Evolutionary conservation across 176 grass and related monocot genomes (phyloP).

Genomic region (Elymus sibiricus): DNA sequence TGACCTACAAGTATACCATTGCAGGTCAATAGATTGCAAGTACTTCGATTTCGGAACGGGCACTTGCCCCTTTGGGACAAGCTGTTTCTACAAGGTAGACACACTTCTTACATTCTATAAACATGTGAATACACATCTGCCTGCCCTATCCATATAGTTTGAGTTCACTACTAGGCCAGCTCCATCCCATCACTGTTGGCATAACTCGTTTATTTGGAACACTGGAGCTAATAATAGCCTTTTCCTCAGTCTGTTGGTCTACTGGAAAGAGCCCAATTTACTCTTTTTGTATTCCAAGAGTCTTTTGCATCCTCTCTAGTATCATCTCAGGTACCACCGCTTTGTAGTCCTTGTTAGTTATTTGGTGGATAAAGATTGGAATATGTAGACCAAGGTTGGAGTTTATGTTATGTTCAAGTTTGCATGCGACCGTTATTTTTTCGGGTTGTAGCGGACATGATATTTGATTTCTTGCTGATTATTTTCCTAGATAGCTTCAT

Average conservation of each 20-base stretch:
- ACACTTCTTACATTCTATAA: constrained; percentile 22
- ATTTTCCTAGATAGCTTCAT: neutral
- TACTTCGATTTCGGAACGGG: constrained; percentile 93
- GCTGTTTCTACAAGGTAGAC: constrained; percentile 76
- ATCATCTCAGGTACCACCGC: neutral
- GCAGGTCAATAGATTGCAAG: constrained; percentile 98
- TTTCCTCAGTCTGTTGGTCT: neutral
- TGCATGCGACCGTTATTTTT: neutral
- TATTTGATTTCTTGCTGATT: neutral
- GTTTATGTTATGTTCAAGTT: neutral
- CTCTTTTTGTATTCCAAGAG: neutral
- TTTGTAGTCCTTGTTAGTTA: neutral
- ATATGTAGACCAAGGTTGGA: neutral
- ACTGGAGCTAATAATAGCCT: neutral
- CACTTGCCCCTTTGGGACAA: constrained; percentile 85
- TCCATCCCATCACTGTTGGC: neutral
- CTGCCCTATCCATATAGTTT: neutral
- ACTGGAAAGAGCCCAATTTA: neutral
- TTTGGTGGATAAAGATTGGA: constrained; percentile 7
- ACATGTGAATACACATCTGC: neutral
- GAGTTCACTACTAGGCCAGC: neutral
- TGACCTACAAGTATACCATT: constrained; percentile 28
- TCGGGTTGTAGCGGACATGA: neutral
- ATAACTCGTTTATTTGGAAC: neutral
- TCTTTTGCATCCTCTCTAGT: neutral